Evolutionary conservation across 805 yeast species (phyloP).

Genomic region (Myxozyma kluyveri): DNA sequence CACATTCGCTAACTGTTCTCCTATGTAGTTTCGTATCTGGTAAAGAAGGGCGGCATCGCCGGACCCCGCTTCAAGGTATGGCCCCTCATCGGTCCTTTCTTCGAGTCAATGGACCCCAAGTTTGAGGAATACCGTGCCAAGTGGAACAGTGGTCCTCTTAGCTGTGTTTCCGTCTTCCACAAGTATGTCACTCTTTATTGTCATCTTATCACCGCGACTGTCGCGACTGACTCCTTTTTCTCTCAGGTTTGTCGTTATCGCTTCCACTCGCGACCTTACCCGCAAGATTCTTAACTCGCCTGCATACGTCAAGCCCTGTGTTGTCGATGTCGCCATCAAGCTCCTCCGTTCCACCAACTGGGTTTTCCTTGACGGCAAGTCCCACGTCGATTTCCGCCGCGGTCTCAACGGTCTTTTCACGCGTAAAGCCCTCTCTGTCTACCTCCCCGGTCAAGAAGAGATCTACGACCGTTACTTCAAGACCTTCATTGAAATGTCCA

Average conservation of each 20-base stretch:
- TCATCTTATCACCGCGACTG: background rate
- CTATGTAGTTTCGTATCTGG: constrained; percentile 76
- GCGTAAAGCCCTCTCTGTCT: constrained; percentile 72
- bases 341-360: constrained; percentile 93
- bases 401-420: constrained; percentile 88
- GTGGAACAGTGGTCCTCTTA: constrained; percentile 91
- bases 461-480: constrained; percentile 81
- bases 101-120: constrained; percentile 92
- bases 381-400: constrained; percentile 88
- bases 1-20: constrained; percentile 35
- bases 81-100: constrained; percentile 95
- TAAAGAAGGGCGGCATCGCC: constrained; percentile 80
- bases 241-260: constrained; percentile 78
- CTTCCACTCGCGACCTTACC: constrained; percentile 81
- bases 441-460: constrained; percentile 79
- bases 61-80: constrained; percentile 86
- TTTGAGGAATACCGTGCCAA: constrained; percentile 89
- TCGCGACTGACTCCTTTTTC: constrained; percentile 2
- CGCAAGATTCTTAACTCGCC: constrained; percentile 85
- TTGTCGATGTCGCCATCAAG: constrained; percentile 94
- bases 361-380: constrained; percentile 97
- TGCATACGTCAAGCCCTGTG: constrained; percentile 90
- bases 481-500: constrained; percentile 55
- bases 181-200: constrained; percentile 43
- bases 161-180: constrained; percentile 97